phyloP scores from a whole-genome alignment of 768 basidiomycete genomes.

The Rubroboletus pulcherrimus region DNA sequence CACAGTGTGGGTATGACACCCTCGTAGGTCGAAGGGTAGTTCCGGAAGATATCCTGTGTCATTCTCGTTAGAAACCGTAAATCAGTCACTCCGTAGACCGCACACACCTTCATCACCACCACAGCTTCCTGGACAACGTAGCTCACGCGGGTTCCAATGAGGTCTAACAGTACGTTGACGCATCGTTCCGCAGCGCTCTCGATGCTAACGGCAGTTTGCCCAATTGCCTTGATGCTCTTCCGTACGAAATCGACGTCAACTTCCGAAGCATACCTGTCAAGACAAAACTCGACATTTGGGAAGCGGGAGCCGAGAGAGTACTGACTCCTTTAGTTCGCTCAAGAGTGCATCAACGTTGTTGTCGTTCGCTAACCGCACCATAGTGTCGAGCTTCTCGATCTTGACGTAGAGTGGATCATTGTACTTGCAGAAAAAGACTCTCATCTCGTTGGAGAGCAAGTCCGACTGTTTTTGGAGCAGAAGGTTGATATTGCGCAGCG shows the following conservation, averaged over 20 bases:
- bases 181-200: conserved; percentile 91
- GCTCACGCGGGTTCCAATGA: conserved; percentile 90
- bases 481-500: conserved; percentile 93
- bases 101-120: conserved; percentile 92
- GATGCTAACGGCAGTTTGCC: conserved; percentile 94
- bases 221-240: conserved; percentile 91
- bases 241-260: conserved; percentile 98
- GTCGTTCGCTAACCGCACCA: conserved; percentile 89
- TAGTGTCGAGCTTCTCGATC: conserved; percentile 96
- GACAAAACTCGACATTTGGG: background rate
- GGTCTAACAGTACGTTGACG: conserved; percentile 88
- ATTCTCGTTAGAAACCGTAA: background rate
- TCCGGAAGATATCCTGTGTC: conserved; percentile 90
- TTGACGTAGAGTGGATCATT: conserved; percentile 99
- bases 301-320: conserved; percentile 8
- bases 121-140: conserved; percentile 99
- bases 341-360: conserved; percentile 92
- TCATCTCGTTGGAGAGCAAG: conserved; percentile 91
- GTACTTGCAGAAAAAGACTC: conserved; percentile 99
- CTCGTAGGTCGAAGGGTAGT: conserved; percentile 95
- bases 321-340: conserved; percentile 94
- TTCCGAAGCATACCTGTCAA: conserved; percentile 83
- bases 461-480: conserved; percentile 91
- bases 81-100: background rate
- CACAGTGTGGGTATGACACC: conserved; percentile 95